These are phyloP conservation scores for Colletotrichum tropicale DNA, from an alignment of 2,329 filamentous ascomycete species.

Conservation along the genomic window DNA sequence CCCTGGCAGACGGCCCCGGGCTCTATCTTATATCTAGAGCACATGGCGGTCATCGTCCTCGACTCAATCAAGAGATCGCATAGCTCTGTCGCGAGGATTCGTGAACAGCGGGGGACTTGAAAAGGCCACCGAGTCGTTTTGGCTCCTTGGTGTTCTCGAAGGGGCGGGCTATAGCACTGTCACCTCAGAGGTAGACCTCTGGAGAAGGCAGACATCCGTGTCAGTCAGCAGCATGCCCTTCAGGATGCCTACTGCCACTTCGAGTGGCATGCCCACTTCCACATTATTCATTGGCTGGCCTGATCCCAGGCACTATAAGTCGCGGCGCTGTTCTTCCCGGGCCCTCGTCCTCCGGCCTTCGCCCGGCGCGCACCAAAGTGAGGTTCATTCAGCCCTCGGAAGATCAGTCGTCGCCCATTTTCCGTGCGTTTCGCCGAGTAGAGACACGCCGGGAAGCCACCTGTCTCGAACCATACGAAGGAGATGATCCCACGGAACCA, in stretches of 20 bases:
- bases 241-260: too few relatives aligned
- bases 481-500: background rate
- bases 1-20: background rate
- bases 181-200: background rate
- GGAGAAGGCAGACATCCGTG: background rate
- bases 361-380: background rate
- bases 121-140: background rate
- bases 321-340: background rate
- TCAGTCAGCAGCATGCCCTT: background rate
- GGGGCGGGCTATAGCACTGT: background rate
- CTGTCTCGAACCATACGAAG: background rate
- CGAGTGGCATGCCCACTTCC: too few relatives aligned
- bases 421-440: background rate
- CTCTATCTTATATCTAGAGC: background rate
- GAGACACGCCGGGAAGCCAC: background rate
- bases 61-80: background rate
- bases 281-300: background rate
- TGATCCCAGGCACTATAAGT: background rate
- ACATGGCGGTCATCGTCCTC: background rate
- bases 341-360: background rate
- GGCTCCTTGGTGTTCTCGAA: background rate
- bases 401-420: rapidly evolving
- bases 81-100: background rate
- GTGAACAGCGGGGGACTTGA: background rate
- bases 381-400: background rate